Evolutionary conservation across 108 stramenopile species (phyloP).

Genomic region (Chaetoceros tenuissimus): DNA sequence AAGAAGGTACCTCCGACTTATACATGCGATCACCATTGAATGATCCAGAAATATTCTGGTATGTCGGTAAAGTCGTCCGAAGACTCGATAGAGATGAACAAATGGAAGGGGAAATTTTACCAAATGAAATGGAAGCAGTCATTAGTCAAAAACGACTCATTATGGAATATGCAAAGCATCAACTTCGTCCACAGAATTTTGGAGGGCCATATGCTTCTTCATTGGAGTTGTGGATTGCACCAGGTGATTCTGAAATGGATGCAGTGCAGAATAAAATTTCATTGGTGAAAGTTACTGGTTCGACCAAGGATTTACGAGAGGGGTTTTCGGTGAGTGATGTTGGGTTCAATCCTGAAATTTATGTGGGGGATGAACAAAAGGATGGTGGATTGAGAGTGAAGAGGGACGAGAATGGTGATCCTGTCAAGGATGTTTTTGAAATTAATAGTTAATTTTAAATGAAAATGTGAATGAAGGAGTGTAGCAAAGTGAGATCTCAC

Average conservation of each 20-base stretch:
- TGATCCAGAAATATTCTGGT: constrained; percentile 55
- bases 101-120: constrained; percentile 14
- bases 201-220: constrained; percentile 46
- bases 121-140: constrained; percentile 33
- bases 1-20: constrained; percentile 39
- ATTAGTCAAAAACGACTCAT: constrained; percentile 73
- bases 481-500: too few relatives aligned
- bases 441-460: constrained; percentile 36
- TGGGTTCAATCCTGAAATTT: constrained; percentile 83
- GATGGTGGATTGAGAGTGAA: constrained; percentile 68
- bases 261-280: constrained; percentile 61
- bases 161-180: constrained; percentile 64
- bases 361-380: constrained; percentile 67
- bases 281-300: constrained; percentile 42
- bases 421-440: constrained; percentile 64
- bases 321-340: constrained; percentile 47
- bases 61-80: constrained; percentile 65
- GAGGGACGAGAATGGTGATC: constrained; percentile 47
- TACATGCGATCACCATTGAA: constrained; percentile 63
- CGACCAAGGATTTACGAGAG: constrained; percentile 33
- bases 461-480: too few relatives aligned
- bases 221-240: constrained; percentile 72
- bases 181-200: constrained; percentile 71
- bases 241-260: constrained; percentile 82
- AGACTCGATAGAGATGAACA: constrained; percentile 6